A percentile compares a stretch with the other conserved stretches of the same genome.
These are phyloP conservation scores for Cinnamomum chago DNA, from an alignment of 164 flowering plant species.

Conservation along the genomic window DNA sequence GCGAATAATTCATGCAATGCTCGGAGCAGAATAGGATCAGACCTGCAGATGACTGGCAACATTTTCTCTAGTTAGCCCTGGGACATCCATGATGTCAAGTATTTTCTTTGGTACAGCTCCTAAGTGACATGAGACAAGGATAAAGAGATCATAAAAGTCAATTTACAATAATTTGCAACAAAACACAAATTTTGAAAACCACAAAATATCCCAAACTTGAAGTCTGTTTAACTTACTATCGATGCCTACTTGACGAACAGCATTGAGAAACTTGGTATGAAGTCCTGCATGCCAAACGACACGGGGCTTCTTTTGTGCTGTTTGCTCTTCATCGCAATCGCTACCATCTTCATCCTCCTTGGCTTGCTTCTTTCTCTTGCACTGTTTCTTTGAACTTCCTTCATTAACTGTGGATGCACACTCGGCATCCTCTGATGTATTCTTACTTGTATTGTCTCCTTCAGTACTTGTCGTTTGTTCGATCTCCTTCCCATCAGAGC, in stretches of 20 bases:
- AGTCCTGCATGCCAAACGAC: not conserved
- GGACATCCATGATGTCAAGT: constrained; percentile 85
- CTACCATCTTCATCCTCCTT: not conserved
- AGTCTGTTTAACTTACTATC: not conserved
- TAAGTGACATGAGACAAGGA: constrained; percentile 18
- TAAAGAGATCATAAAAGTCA: not conserved
- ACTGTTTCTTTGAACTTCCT: constrained; percentile 32
- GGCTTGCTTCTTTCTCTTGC: constrained; percentile 59
- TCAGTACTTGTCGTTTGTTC: not conserved
- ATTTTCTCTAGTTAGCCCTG: constrained; percentile 92
- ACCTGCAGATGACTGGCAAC: constrained; percentile 99
- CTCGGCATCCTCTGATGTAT: not conserved
- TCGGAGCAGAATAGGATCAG: not conserved
- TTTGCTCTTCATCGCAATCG: not conserved
- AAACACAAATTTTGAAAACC: not conserved
- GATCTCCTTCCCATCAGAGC: not conserved
- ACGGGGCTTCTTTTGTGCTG: not conserved
- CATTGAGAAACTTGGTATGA: not conserved
- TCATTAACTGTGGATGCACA: constrained; percentile 20
- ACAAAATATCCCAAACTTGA: not conserved
- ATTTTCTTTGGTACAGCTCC: constrained; percentile 93
- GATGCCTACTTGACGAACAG: not conserved
- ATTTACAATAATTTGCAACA: not conserved
- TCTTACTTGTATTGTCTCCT: not conserved
- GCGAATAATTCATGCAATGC: not conserved